Evolutionary conservation across 352 stramenopile species (phyloP), one percentile per base, ranked within the genome.

Genomic region (Phytophthora pinifolia): DNA sequence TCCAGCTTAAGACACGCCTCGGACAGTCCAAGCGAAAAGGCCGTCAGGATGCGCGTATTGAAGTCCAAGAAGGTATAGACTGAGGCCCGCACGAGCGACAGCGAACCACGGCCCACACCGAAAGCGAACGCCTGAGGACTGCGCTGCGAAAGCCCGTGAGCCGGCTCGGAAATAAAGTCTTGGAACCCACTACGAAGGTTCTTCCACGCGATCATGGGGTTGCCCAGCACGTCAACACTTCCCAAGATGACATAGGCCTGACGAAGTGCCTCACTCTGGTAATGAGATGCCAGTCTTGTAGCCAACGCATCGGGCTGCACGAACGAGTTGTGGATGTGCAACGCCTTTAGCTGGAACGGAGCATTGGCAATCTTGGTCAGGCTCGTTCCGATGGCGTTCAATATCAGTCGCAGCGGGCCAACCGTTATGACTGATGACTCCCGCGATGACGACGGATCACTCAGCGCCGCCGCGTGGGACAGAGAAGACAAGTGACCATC

Each of bases 31-130:
- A 96, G 72, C 4, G 84, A 86, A 27, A 83, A 84, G 6, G 83
- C 85, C 8, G 79, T 88, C 6, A 93, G 59, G 62, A 96, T 96
- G n/a, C 86, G 83, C 30, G 86, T 82, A 35, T 91, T 85, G 59
- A 96, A 96, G 51, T 96, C 86, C 38, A 96, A 62, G 31, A 93
- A 78, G 3, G 86, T 93, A 51, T 94, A 96, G 15, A 96, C 76
- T 2, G 85, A 90, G 7, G 83, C 83, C 20, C 84, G 82, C n/a
- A 91, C 50, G 7, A 96, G 74, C 33, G 85, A 89, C n/a, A 88
- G 67, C 2, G 83, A 92, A n/a, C 86, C 86, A 41, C 84, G 76
- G 6, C 85, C 77, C 31, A 96, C 76, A 13, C 86, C 86, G 9
- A 83, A 76, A 9, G 79, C 84, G 61, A 96, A 96, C 13, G 84